phyloP scores from a whole-genome alignment of 176 grass and related monocot genomes.

The Olyra latifolia region DNA sequence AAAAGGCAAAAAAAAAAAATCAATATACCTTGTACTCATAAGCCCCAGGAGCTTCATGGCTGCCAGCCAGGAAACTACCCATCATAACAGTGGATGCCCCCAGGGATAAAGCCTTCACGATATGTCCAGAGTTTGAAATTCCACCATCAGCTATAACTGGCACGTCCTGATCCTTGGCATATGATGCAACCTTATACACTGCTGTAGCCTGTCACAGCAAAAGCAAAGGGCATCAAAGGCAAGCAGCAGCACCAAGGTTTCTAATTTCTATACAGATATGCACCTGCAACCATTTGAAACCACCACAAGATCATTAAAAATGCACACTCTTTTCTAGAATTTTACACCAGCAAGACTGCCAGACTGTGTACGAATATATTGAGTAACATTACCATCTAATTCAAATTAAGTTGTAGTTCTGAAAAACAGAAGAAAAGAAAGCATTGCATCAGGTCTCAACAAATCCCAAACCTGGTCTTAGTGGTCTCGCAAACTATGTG shows the following conservation, averaged over 20 bases:
- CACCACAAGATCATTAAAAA: neutral
- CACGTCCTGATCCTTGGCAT: slow-evolving; percentile 81
- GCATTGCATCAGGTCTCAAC: neutral
- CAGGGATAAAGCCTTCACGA: slow-evolving; percentile 84
- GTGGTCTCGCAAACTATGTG: neutral
- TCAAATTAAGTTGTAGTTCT: neutral
- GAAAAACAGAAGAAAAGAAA: neutral
- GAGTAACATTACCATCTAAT: neutral
- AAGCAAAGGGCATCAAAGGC: slow-evolving; percentile 11
- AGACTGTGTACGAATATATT: neutral
- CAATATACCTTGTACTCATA: slow-evolving; percentile 73
- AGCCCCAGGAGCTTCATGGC: slow-evolving; percentile 83
- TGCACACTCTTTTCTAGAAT: neutral
- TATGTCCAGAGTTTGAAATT: slow-evolving; percentile 95
- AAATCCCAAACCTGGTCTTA: neutral
- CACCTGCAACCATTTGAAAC: neutral
- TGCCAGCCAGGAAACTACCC: slow-evolving; percentile 95
- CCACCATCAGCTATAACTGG: slow-evolving; percentile 95
- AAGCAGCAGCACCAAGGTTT: neutral
- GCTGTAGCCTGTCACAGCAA: slow-evolving; percentile 72
- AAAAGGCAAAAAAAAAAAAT: neutral
- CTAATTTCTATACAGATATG: neutral
- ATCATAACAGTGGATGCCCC: slow-evolving; percentile 95
- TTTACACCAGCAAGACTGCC: neutral
- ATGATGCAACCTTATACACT: slow-evolving; percentile 94